Evolutionary conservation across 176 grass and related monocot genomes (phyloP).

Genomic region (Ensete glaucum): DNA sequence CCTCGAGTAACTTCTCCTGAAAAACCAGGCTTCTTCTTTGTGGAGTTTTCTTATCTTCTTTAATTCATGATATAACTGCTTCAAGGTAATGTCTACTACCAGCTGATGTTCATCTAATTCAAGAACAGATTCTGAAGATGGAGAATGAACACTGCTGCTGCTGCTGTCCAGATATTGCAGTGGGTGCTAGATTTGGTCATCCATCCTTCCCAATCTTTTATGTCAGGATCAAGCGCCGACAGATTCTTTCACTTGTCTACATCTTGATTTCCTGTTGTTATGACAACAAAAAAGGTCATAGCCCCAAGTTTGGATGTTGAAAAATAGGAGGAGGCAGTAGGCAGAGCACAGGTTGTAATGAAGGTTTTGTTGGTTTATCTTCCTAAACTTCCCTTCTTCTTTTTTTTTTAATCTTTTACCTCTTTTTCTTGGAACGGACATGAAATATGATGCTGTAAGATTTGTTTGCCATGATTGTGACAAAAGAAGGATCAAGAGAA

Average conservation of each 20-base stretch:
- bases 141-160: neutral
- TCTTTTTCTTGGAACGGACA: neutral
- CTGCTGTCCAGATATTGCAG: neutral
- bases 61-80: neutral
- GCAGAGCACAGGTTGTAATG: neutral
- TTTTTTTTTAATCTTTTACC: neutral
- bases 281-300: neutral
- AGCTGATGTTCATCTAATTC: neutral
- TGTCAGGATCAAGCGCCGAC: neutral
- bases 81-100: neutral
- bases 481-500: neutral
- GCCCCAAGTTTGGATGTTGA: neutral
- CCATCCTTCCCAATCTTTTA: neutral
- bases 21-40: neutral
- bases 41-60: neutral
- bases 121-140: slow-evolving; percentile 12
- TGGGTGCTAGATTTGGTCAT: neutral
- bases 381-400: neutral
- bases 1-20: neutral
- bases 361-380: neutral
- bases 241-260: neutral
- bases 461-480: slow-evolving; percentile 6
- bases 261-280: neutral
- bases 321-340: neutral
- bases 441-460: neutral